Conservation (phyloP, 495 filamentous ascomycete species). For the Amphirosellinia nigrospora region DNA sequence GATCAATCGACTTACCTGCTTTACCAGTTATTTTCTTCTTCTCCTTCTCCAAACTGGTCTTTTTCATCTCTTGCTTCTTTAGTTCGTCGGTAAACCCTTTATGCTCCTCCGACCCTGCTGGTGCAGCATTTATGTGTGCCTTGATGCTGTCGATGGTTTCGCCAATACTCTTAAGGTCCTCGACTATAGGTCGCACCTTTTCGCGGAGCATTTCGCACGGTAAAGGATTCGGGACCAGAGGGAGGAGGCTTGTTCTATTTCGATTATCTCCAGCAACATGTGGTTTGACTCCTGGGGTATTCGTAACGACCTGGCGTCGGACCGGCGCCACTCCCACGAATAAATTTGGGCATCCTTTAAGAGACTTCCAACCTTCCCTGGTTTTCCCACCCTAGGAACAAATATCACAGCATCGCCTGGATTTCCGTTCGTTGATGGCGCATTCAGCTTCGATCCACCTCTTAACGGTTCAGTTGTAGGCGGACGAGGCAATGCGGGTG, state of each 20-base stretch:
- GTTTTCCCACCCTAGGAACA: not conserved
- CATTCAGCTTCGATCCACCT: not conserved
- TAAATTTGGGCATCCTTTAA: slow-evolving; percentile 21
- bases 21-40: slow-evolving; percentile 16
- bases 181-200: slow-evolving; percentile 20
- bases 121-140: slow-evolving; percentile 8
- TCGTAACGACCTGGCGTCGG: slow-evolving; percentile 17
- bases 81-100: slow-evolving; percentile 16
- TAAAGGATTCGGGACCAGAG: slow-evolving; percentile 9
- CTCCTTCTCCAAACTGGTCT: not conserved
- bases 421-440: not conserved
- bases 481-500: slow-evolving; percentile 1
- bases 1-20: slow-evolving; percentile 14
- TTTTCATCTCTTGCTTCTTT: slow-evolving; percentile 13
- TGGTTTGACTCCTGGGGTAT: slow-evolving; percentile 20
- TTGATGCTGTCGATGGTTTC: slow-evolving; percentile 9
- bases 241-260: slow-evolving; percentile 15
- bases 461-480: not conserved
- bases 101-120: slow-evolving; percentile 2
- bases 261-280: slow-evolving; percentile 26
- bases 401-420: not conserved
- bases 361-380: slow-evolving; percentile 11
- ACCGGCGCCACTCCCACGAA: slow-evolving; percentile 5
- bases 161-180: slow-evolving; percentile 6
- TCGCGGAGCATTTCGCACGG: slow-evolving; percentile 26